phyloP scores from a whole-genome alignment of 2,329 filamentous ascomycete species.

The Zelopaecilomyces penicillatus region DNA sequence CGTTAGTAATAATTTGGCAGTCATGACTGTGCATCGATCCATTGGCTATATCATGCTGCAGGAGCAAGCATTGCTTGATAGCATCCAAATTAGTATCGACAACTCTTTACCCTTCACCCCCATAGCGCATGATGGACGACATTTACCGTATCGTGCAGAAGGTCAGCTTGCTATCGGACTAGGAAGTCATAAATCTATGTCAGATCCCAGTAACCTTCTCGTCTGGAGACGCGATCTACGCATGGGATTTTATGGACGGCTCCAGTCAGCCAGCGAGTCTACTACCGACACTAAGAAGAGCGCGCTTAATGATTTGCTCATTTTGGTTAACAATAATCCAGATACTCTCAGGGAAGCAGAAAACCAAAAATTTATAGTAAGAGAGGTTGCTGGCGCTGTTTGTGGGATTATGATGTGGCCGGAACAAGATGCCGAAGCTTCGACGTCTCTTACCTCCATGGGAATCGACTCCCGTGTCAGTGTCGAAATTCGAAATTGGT shows the following conservation, averaged over 20 bases:
- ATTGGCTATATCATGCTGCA: conserved; percentile 4
- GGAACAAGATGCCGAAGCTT: conserved; percentile 5
- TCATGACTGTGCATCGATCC: conserved; percentile 6
- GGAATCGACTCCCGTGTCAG: conserved; percentile 13
- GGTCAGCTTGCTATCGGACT: conserved; percentile 8
- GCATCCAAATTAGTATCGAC: too few species aligned
- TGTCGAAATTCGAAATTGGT: conserved; percentile 14
- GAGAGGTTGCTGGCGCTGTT: conserved; percentile 8
- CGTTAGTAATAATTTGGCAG: conserved; percentile 13
- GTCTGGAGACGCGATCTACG: conserved; percentile 10
- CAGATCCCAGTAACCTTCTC: conserved; percentile 6
- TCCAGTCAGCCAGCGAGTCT: neutral
- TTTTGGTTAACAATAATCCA: conserved; percentile 2
- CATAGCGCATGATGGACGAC: too few species aligned
- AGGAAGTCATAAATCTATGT: conserved; percentile 5
- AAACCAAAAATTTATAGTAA: conserved; percentile 1
- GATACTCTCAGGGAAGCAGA: conserved; percentile 2
- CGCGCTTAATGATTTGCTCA: conserved; percentile 9
- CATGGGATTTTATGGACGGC: conserved; percentile 4
- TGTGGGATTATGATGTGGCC: conserved; percentile 8
- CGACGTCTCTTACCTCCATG: conserved; percentile 3
- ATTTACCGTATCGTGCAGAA: neutral
- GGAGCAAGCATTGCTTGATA: neutral
- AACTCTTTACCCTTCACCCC: too few species aligned
- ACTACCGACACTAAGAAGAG: conserved; percentile 1